These are phyloP conservation scores for Saccharomyces hybrid DNA, from an alignment of 1,139 yeast genomes.

Conservation along the genomic window DNA sequence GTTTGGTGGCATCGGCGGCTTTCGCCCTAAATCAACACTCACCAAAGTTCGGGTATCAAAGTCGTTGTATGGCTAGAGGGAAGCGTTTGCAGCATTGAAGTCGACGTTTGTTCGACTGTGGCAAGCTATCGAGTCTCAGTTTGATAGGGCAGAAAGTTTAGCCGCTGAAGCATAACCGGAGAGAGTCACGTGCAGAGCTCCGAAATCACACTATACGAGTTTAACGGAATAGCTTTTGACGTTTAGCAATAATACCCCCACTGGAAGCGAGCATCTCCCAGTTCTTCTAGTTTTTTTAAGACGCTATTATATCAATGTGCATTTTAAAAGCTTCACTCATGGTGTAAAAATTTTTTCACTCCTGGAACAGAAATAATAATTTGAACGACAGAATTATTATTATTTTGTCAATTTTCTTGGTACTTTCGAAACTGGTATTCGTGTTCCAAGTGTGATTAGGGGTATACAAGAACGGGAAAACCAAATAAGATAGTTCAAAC, in stretches of 20 bases:
- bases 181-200: neutral
- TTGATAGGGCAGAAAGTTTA: neutral
- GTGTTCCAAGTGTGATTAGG: neutral
- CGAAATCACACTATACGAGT: neutral
- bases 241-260: slow-evolving; percentile 1
- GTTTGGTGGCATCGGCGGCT: neutral
- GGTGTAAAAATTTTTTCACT: neutral
- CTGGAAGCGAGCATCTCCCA: neutral
- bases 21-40: too few species aligned
- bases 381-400: neutral
- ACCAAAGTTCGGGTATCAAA: neutral
- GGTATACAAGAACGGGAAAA: neutral
- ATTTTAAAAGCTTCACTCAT: neutral
- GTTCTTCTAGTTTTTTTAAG: neutral
- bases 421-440: neutral
- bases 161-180: neutral
- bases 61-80: neutral
- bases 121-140: neutral
- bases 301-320: neutral
- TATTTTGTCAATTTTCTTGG: neutral
- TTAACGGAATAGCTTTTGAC: neutral
- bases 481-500: neutral
- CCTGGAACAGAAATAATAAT: neutral
- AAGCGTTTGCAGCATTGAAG: neutral
- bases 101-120: neutral